Base-by-base conservation (phyloP, 2,329 filamentous ascomycete genomes). In the Xylaria sp. region DNA sequence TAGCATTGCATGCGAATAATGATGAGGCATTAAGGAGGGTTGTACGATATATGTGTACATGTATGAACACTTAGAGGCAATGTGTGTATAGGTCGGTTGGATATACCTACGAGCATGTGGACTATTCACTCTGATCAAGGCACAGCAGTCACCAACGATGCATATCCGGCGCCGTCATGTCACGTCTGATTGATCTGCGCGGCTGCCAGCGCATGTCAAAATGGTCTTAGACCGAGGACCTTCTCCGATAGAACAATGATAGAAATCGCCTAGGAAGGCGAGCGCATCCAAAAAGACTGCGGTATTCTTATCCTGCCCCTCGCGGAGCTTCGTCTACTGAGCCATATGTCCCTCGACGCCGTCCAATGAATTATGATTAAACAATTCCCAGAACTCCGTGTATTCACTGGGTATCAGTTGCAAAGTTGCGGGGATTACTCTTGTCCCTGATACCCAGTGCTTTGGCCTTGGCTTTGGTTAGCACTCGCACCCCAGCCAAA, bases 401-500 rank as follows among this genome's bases (percentile, higher is more conserved):
- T 51, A 18, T 58, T 57, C 25, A 57, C 23, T 63, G 23, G 41
- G 37, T 39, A 39, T 13, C 44, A 34, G 52, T 46, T 55, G 73
- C 50, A 2, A 25, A 58, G 23, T n/a, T 8, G 18, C 25, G 20
- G n/a, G 18, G 10, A 8, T 46, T 39, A 72, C 28, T 65, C 74
- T 63, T 28, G 28, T 28, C 74, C 69, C 69, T 76, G 60, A 55
- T 77, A 72, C 9, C 75, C 77, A 1, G 76, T 73, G 69, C 75
- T 76, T 48, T 71, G 73, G 12, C 73, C 76, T 37, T 63, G 66
- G 6, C 23, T 44, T 18, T 51, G 61, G 25, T 57, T 57, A 9
- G 64, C 68, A 4, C 70, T 51, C 1, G 72, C 71, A 13, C 77
- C 77, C 75, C 77, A 78, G 13, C 77, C 77, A 12, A 78, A 67